Percentiles rank a stretch among this genome's conserved stretches.
These are phyloP conservation scores for Crucihimalaya himalaica DNA, from an alignment of 345 rosid species.

Conservation along the genomic window DNA sequence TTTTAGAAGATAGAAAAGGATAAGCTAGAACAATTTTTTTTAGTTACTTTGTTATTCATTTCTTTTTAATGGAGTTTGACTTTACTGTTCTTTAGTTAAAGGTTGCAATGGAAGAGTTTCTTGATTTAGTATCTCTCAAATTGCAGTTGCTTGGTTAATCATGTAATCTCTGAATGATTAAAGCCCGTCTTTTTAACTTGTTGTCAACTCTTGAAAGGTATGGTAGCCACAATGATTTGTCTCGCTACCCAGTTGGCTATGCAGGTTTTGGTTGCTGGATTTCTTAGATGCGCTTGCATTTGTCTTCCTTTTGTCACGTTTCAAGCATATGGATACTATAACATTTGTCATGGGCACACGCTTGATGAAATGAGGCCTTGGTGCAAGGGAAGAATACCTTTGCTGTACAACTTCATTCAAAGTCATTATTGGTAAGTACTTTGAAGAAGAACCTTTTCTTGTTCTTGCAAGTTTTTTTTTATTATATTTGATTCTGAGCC, in stretches of 20 bases:
- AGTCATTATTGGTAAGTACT: slow-evolving; percentile 77
- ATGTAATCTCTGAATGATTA: slow-evolving; percentile 2
- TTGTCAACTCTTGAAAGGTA: neutral
- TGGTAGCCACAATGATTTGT: slow-evolving; percentile 6
- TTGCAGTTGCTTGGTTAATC: neutral
- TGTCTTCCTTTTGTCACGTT: slow-evolving; percentile 73
- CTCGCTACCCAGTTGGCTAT: slow-evolving; percentile 54
- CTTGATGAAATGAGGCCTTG: slow-evolving; percentile 71
- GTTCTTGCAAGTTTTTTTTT: slow-evolving; percentile 7
- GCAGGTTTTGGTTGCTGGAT: slow-evolving; percentile 61
- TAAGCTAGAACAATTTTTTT: neutral
- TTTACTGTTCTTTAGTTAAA: neutral
- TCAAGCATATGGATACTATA: slow-evolving; percentile 85
- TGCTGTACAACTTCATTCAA: slow-evolving; percentile 80
- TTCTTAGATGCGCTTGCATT: slow-evolving; percentile 55
- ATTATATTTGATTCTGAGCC: slow-evolving; percentile 4
- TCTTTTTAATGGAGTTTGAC: neutral
- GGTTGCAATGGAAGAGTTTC: neutral
- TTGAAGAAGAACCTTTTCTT: slow-evolving; percentile 11
- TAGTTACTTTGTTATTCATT: neutral
- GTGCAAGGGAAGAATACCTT: slow-evolving; percentile 80
- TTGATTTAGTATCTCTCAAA: neutral
- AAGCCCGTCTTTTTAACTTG: neutral
- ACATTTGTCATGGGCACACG: slow-evolving; percentile 61
- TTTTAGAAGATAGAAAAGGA: neutral